These are phyloP conservation scores for Aspergillus fumigatus DNA, from an alignment of 2,329 filamentous ascomycete genomes.

Conservation along the genomic window DNA sequence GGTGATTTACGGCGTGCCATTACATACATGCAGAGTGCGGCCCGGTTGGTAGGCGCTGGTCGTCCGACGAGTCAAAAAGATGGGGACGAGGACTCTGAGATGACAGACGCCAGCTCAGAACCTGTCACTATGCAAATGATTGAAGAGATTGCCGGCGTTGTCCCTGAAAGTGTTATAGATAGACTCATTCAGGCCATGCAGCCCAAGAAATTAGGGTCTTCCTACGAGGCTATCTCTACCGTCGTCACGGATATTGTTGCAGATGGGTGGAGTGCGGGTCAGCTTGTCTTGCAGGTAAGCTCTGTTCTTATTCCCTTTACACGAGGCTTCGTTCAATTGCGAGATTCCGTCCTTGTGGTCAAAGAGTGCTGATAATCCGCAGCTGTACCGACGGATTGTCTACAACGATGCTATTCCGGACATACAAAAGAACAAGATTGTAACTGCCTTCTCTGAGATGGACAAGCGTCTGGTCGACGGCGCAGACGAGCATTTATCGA, in stretches of 20 bases:
- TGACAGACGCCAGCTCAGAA: conserved; percentile 50
- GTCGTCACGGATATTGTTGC: conserved; percentile 88
- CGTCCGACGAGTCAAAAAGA: conserved; percentile 42
- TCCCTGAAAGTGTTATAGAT: conserved; percentile 71
- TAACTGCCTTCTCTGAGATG: conserved; percentile 83
- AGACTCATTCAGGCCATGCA: conserved; percentile 70
- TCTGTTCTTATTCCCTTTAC: background rate
- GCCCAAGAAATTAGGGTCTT: conserved; percentile 58
- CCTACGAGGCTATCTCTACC: conserved; percentile 70
- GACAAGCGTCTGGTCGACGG: conserved; percentile 95
- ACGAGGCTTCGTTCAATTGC: background rate
- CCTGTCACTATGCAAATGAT: conserved; percentile 72
- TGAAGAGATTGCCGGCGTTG: conserved; percentile 94
- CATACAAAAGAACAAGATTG: conserved; percentile 83
- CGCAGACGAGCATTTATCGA: conserved; percentile 87
- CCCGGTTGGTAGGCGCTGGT: conserved; percentile 70
- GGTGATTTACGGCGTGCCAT: conserved; percentile 95
- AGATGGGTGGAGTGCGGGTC: conserved; percentile 93
- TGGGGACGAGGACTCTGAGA: conserved; percentile 54
- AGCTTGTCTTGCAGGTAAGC: conserved; percentile 73
- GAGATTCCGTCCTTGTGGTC: too few relatives aligned
- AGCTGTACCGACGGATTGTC: conserved; percentile 68
- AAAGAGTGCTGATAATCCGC: conserved; percentile 6
- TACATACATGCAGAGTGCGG: conserved; percentile 93
- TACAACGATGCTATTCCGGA: conserved; percentile 81